Base-by-base conservation (phyloP, 2,329 filamentous ascomycete genomes). In the Colletotrichum nymphaeae region DNA sequence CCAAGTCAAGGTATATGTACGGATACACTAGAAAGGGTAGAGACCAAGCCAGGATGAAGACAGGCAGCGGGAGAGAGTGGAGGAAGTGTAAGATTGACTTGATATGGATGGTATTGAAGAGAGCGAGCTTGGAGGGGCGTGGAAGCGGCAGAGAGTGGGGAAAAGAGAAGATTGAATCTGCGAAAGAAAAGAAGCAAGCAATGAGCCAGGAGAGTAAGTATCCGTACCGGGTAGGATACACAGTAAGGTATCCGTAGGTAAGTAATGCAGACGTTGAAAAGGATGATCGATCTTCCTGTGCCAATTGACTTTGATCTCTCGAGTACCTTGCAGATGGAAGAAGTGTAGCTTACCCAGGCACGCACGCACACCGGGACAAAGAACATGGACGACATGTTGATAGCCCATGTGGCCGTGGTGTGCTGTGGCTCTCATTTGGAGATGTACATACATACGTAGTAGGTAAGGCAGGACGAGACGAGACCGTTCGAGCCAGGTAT, bases 21-120 rank as follows among this genome's bases (percentile, higher is more conserved):
- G 32, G 16, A 62, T 30, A 32, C 59, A 56, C 59, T 56, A 42
- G 53, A 37, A 69, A 28, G 57, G 67, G 28, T 12, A 42, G 59
- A 52, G 49, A 55, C 63, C 30, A 19, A 32, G 32, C 64, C 58
- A n/a, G 60, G 62, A 66, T 66, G 22, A 58, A 30, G 42, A 70
- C 67, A 66, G 63, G 63, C 58, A 22, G 49, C 46, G 42, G 56
- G 46, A 60, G 68, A 55, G 46, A 67, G 63, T 55, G 68, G 68
- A 59, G 42, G 63, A n/a, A 37, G 22, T 52, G 42, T 56, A 35
- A 70, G 46, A 70, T 70, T 70, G 42, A 52, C 63, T 37, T 42
- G 42, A 70, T 55, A 42, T 67, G 19, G 67, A 55, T 56, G 46
- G 24, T 53, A 55, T 56, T 57, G 24, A 55, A 55, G 24, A 58